Conservation (phyloP, 2,329 filamentous ascomycete genomes). For the Colletotrichum sp. region DNA sequence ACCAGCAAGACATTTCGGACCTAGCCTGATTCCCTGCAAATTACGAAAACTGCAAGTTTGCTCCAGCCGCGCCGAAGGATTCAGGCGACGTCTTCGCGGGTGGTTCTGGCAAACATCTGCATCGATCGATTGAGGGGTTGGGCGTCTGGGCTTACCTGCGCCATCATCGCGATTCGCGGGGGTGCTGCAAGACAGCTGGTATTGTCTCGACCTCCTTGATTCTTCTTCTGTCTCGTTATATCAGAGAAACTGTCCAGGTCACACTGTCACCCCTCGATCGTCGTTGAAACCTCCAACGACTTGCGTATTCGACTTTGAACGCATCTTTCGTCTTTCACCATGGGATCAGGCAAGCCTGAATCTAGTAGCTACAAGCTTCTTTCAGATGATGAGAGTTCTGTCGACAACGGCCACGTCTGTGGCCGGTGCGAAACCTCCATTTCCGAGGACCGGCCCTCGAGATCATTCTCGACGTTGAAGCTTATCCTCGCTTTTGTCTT, state of each 20-base stretch:
- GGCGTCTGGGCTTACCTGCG: fast-evolving
- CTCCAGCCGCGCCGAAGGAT: not conserved
- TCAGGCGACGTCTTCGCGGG: not conserved
- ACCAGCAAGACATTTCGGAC: not conserved
- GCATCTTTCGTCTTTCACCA: not conserved
- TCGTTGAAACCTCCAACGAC: not conserved
- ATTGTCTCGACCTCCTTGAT: not conserved
- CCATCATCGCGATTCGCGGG: not conserved
- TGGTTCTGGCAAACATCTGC: not conserved
- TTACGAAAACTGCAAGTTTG: not conserved
- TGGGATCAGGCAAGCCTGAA: not conserved
- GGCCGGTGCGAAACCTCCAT: not conserved
- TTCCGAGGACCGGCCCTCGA: not conserved
- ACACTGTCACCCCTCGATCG: not conserved
- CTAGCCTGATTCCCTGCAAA: not conserved
- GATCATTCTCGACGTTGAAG: not conserved
- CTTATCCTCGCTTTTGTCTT: not conserved
- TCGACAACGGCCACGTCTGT: not conserved
- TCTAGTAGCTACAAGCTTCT: not conserved
- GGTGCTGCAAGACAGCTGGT: not conserved
- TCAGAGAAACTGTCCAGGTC: not conserved
- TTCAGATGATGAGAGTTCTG: not conserved
- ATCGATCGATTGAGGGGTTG: not conserved
- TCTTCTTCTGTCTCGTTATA: not conserved
- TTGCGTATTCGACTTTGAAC: not conserved